Evolutionary conservation across 2,329 filamentous ascomycete species (phyloP).

Genomic region (Didymella pinodella): DNA sequence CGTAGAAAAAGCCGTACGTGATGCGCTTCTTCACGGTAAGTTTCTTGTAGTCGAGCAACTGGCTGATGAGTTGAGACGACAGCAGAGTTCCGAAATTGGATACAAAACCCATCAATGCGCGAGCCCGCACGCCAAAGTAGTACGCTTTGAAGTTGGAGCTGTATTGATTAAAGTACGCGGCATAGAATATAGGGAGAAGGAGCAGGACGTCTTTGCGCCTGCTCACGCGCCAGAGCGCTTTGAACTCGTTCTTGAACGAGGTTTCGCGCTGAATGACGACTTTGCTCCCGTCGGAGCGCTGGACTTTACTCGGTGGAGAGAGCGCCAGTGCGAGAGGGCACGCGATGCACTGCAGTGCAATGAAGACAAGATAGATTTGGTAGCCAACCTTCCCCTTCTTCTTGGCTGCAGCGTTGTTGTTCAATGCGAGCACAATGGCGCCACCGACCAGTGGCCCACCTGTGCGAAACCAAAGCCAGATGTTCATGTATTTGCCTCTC

Average conservation of each 20-base stretch:
- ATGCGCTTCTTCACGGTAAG: conserved; percentile 54
- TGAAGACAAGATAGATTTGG: conserved; percentile 55
- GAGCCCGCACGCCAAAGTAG: conserved; percentile 57
- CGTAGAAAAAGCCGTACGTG: conserved; percentile 56
- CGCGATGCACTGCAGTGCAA: conserved; percentile 51
- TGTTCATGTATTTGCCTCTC: conserved; percentile 58
- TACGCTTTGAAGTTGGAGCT: conserved; percentile 60
- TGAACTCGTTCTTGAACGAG: conserved; percentile 53
- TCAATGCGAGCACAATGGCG: conserved; percentile 57
- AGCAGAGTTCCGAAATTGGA: conserved; percentile 54
- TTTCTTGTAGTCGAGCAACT: conserved; percentile 55
- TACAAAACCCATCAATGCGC: conserved; percentile 59
- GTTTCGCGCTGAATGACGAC: conserved; percentile 51
- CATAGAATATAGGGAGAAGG: conserved; percentile 56
- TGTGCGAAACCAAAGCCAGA: conserved; percentile 61
- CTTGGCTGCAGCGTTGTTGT: conserved; percentile 44
- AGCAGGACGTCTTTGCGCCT: conserved; percentile 49
- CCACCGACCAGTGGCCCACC: conserved; percentile 60
- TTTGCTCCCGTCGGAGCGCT: conserved; percentile 52
- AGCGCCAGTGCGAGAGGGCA: conserved; percentile 53
- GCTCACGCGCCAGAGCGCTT: conserved; percentile 47
- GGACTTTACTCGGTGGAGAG: conserved; percentile 53
- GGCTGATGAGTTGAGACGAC: conserved; percentile 57
- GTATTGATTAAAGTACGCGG: conserved; percentile 57
- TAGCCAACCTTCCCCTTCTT: conserved; percentile 46